A percentile compares a stretch with the other conserved stretches of the same genome.
Conservation (phyloP, 148 eudicot genomes). For the Silene latifolia region DNA sequence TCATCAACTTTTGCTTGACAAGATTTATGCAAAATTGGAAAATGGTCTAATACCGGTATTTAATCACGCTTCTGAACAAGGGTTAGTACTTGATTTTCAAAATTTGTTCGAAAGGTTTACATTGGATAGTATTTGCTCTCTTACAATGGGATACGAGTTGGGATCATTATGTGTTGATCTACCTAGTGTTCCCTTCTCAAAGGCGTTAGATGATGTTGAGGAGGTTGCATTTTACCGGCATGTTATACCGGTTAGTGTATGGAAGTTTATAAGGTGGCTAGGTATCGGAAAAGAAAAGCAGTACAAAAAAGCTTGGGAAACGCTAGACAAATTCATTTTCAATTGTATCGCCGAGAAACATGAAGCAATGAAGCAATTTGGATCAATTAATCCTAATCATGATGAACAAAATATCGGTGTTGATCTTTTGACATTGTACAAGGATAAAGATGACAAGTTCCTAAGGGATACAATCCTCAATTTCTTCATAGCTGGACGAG, state of each 20-base stretch:
- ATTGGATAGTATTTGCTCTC: slow-evolving; percentile 45
- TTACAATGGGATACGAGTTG: slow-evolving; percentile 49
- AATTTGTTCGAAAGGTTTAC: slow-evolving; percentile 56
- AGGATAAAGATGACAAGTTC: slow-evolving; percentile 25
- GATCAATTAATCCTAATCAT: too few relatives aligned
- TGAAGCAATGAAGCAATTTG: too few relatives aligned
- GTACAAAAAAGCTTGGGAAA: slow-evolving; percentile 32
- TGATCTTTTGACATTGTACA: slow-evolving; percentile 39
- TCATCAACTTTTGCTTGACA: slow-evolving; percentile 29
- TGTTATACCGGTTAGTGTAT: slow-evolving; percentile 34
- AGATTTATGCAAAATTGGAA: slow-evolving; percentile 31
- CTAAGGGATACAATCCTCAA: slow-evolving; percentile 26
- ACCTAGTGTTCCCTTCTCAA: slow-evolving; percentile 33
- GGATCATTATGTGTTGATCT: slow-evolving; percentile 35
- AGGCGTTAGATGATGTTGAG: slow-evolving; percentile 53
- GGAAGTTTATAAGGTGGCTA: slow-evolving; percentile 58
- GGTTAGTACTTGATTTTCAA: slow-evolving; percentile 44
- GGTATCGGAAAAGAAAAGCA: slow-evolving; percentile 41
- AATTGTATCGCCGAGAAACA: slow-evolving; percentile 26
- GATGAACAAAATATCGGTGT: slow-evolving; percentile 13
- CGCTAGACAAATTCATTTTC: slow-evolving; percentile 36
- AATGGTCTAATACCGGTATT: slow-evolving; percentile 40
- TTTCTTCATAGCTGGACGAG: slow-evolving; percentile 36
- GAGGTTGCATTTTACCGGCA: slow-evolving; percentile 39
- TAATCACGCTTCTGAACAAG: slow-evolving; percentile 25